Percentiles rank a stretch among this genome's conserved stretches.
Conservation (phyloP, 768 basidiomycete genomes). For the Lyophyllum shimeji region DNA sequence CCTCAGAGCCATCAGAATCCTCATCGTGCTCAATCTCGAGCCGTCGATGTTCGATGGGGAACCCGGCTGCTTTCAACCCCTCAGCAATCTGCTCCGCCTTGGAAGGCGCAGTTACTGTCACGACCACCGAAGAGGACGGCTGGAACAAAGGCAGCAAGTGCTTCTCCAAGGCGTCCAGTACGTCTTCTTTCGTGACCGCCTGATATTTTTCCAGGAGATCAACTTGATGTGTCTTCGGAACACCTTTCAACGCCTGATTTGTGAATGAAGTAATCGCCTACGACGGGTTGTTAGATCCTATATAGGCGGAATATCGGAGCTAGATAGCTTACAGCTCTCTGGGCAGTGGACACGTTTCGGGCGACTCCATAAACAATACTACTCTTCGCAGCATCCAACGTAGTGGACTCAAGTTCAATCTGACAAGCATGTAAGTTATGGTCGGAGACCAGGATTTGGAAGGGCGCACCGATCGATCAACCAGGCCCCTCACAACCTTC, state of each 20-base stretch:
- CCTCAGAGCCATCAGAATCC: slow-evolving; percentile 35
- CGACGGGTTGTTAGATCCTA: slow-evolving; percentile 2
- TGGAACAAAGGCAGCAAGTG: slow-evolving; percentile 88
- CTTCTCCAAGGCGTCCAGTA: slow-evolving; percentile 63
- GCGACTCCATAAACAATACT: slow-evolving; percentile 86
- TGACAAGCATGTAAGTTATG: slow-evolving; percentile 26
- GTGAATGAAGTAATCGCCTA: slow-evolving; percentile 83
- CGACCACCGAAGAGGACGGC: slow-evolving; percentile 70
- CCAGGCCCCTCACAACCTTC: slow-evolving; percentile 74
- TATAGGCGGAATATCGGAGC: neutral
- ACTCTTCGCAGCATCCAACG: slow-evolving; percentile 89
- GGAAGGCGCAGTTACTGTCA: slow-evolving; percentile 80
- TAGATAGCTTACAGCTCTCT: slow-evolving; percentile 69
- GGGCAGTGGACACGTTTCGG: slow-evolving; percentile 77
- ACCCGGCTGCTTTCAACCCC: slow-evolving; percentile 68
- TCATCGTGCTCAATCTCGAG: slow-evolving; percentile 61
- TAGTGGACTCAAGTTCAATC: slow-evolving; percentile 79
- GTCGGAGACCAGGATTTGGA: neutral
- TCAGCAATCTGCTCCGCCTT: slow-evolving; percentile 72
- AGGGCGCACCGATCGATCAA: slow-evolving; percentile 72
- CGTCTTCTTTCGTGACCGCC: slow-evolving; percentile 76
- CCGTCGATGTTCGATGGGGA: slow-evolving; percentile 70
- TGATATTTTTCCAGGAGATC: slow-evolving; percentile 79
- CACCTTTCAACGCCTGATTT: slow-evolving; percentile 89
- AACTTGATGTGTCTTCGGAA: slow-evolving; percentile 71